Base-by-base conservation (phyloP, 345 rosid species). In the Heritiera fomes region DNA sequence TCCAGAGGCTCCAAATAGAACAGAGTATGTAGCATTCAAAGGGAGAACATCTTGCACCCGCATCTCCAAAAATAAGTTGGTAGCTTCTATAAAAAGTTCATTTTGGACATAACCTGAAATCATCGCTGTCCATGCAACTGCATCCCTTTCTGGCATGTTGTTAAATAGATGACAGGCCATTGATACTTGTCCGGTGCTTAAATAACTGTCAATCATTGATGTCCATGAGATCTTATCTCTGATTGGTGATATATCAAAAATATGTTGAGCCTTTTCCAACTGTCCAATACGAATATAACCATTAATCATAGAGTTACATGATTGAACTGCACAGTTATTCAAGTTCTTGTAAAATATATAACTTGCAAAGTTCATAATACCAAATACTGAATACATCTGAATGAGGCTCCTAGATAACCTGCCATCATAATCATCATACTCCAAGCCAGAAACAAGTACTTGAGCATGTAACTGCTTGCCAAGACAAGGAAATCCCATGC, bases 381-480 rank as follows among this genome's bases (percentile, higher is more conserved):
- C 87, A 76, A 86, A 84, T 28, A 78, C 82, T 46, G 87, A 89
- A 80, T 92, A 92, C 93, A 94, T 89, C 80, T 89, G 87, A 82
- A 92, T 87, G 61, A 92, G 90, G 84, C 97, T 89, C 79, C 82
- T 89, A 41, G 77, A 80, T 73, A 92, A 82, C 82, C 94, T 90
- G 71, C 87, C 93, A 83, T 91, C 92, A 41, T 78, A 67, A 87
- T 90, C 93, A 70, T 83, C 84, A 56, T 41, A 40, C 43, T 84
- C 88, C 86, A 80, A 82, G 68, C 91, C 87, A 5, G 81, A 73
- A 58, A 73, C 32, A 65, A 92, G 73, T 74, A 90, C 79, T 62
- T 84, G 88, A 60, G 93, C 84, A 72, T 92, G 96, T 77, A 92
- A 62, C 67, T 94, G 96, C 85, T 86, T 74, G 64, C 93, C 91